Evolutionary conservation across 345 rosid species (phyloP), one percentile per base, ranked within the genome.

Genomic region (Salix dunnii): DNA sequence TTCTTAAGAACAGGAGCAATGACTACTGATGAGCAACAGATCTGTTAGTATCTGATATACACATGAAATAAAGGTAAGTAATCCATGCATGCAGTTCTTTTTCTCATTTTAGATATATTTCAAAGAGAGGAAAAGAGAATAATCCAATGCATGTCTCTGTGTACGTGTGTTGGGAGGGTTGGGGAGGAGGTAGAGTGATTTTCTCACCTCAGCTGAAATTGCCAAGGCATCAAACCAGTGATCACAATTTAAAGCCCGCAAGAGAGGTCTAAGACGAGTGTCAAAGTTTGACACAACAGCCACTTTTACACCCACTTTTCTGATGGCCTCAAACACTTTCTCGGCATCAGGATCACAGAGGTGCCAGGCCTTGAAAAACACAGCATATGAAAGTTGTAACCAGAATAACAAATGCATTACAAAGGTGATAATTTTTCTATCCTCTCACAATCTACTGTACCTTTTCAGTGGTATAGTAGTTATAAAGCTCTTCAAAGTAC

Each of bases 151-250:
- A 7, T 21, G 61, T n/a, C 61, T 21, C 61, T 21, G 1, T 0
- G 61, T 23, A 10, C 8, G 13, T 0, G 11, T 61, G 11, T 30
- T 28, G 49, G 10, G 42, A 3, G 75, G 21, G 18, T 7, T 35
- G n/a, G 63, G 49, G 46, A 25, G 49, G 25, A 13, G 65, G 35
- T 67, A 64, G 36, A 25, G 30, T 6, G 25, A 25, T 27, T 30
- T 38, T 13, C 77, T 87, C 85, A 93, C 99, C 83, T 96, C 99
- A 82, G 99, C 99, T 74, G 99, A 96, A 77, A 92, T 95, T 77
- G 99, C 98, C 72, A 96, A 82, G 48, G 97, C 99, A 74, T 96
- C 99, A 71, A 96, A 96, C 99, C 99, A 96, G 25, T 92, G 82
- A 63, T 92, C 98, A 77, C 99, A 96, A 77, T 84, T 86, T 67